A percentile compares a stretch with the other conserved stretches of the same genome.
phyloP scores from a whole-genome alignment of 2,329 filamentous ascomycete genomes.

The Thielaviopsis euricoi region DNA sequence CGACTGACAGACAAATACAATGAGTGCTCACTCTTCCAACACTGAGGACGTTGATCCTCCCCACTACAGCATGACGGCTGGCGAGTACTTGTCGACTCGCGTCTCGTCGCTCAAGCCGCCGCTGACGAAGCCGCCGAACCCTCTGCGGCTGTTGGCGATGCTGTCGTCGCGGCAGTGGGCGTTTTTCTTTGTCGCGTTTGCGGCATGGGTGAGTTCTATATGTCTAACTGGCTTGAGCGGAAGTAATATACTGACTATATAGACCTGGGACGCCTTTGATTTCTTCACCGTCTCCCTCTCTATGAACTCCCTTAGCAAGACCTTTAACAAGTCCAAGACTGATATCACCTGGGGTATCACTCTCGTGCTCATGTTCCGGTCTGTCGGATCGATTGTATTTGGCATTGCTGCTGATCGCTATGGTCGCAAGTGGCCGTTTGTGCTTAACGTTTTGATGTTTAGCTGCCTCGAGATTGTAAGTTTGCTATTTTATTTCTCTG shows the following conservation, averaged over 20 bases:
- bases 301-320: conserved; percentile 47
- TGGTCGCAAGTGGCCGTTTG: conserved; percentile 72
- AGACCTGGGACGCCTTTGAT: conserved; percentile 72
- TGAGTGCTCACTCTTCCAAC: no score
- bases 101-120: conserved; percentile 39
- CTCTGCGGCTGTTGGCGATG: conserved; percentile 30
- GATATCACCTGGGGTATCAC: conserved; percentile 61
- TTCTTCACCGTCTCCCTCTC: conserved; percentile 69
- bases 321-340: conserved; percentile 37
- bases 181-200: conserved; percentile 37
- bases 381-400: conserved; percentile 58
- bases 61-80: conserved; percentile 22
- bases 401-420: conserved; percentile 64
- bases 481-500: not conserved
- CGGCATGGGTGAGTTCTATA: conserved; percentile 32
- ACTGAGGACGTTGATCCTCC: conserved; percentile 16
- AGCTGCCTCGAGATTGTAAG: conserved; percentile 44
- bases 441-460: conserved; percentile 59
- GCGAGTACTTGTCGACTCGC: conserved; percentile 32
- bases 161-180: conserved; percentile 35
- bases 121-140: conserved; percentile 37
- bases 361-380: conserved; percentile 56
- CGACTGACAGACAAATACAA: no score
- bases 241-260: conserved; percentile 28
- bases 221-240: not conserved